Evolutionary conservation across 179 eudicot genomes (phyloP).

Genomic region (Beta lomatogona): DNA sequence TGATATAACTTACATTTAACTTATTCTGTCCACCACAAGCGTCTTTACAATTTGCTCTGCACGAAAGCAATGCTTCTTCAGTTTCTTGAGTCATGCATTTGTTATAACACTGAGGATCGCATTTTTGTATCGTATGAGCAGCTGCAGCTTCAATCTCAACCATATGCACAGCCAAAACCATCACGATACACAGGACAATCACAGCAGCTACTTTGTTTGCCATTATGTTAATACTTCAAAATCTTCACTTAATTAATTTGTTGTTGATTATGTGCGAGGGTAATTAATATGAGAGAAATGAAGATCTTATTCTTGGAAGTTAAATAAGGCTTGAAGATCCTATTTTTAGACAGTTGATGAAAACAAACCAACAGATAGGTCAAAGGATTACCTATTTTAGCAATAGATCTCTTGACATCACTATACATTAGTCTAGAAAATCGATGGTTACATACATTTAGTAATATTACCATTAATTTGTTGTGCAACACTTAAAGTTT

Average conservation of each 20-base stretch:
- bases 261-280: too few species aligned
- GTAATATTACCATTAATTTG: too few species aligned
- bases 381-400: background rate
- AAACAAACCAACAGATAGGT: background rate
- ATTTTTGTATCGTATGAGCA: background rate
- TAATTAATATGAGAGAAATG: background rate
- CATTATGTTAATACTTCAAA: constrained; percentile 1
- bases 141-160: constrained; percentile 6
- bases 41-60: constrained; percentile 6
- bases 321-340: background rate
- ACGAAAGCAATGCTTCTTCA: background rate
- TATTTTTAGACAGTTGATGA: background rate
- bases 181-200: constrained; percentile 10
- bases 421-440: background rate
- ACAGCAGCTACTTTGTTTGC: constrained; percentile 24
- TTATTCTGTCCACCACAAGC: background rate
- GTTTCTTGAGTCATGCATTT: background rate
- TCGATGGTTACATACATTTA: background rate
- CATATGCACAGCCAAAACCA: constrained; percentile 1
- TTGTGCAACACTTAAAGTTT: background rate
- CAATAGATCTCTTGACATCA: background rate
- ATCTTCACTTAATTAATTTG: background rate
- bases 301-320: background rate
- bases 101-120: constrained; percentile 4
- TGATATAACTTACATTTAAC: background rate